Evolutionary conservation across 1,139 yeast genomes (phyloP).

Genomic region (Suzukiozyma palmioleophila): DNA sequence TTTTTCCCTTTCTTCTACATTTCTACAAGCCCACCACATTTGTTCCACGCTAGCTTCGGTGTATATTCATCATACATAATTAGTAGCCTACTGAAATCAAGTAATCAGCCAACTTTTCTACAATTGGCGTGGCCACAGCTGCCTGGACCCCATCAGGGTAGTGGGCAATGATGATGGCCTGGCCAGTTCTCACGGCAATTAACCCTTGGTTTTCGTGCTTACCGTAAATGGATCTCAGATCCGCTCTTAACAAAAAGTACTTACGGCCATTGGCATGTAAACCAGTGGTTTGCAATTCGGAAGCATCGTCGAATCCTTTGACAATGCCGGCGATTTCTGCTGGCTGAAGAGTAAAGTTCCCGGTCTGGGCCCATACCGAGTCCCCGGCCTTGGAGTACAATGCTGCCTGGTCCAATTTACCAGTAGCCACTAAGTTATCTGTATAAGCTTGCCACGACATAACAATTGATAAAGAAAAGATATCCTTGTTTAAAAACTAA

Average conservation of each 20-base stretch:
- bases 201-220: conserved; percentile 86
- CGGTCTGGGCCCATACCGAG: conserved; percentile 87
- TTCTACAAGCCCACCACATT: no score
- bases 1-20: no score
- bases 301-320: conserved; percentile 75
- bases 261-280: conserved; percentile 81
- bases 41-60: no score
- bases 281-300: conserved; percentile 77
- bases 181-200: conserved; percentile 87
- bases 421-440: conserved; percentile 82
- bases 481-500: no score
- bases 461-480: conserved; percentile 2
- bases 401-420: conserved; percentile 87
- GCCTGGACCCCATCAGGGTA: conserved; percentile 89
- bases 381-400: conserved; percentile 94
- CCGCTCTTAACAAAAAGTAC: conserved; percentile 85
- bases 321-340: conserved; percentile 74
- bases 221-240: conserved; percentile 90
- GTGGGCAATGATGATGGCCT: conserved; percentile 90
- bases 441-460: conserved; percentile 77
- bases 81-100: conserved; percentile 83
- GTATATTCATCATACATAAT: conserved; percentile 1
- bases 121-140: conserved; percentile 91
- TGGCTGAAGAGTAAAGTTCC: conserved; percentile 62
- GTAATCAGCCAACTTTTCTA: conserved; percentile 93